Evolutionary conservation across 108 stramenopile genomes (phyloP).

Genomic region (Chaetoceros muelleri): DNA sequence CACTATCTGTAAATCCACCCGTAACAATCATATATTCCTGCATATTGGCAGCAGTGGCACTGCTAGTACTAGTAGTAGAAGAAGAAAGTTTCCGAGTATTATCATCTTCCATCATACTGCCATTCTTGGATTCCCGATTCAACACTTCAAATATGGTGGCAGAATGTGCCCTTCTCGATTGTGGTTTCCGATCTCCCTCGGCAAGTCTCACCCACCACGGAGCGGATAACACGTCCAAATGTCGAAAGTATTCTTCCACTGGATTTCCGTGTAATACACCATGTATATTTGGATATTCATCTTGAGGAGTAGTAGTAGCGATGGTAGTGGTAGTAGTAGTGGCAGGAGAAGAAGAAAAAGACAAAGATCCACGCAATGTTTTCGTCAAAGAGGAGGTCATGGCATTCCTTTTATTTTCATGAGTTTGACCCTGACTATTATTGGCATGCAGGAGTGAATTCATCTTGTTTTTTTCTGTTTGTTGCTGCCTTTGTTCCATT

Average conservation of each 20-base stretch:
- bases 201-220: background rate
- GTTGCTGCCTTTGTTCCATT: too few relatives aligned
- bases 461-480: too few relatives aligned
- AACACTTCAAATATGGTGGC: background rate
- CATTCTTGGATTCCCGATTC: background rate
- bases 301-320: too few relatives aligned
- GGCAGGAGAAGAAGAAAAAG: too few relatives aligned
- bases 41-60: background rate
- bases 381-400: too few relatives aligned
- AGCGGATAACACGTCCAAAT: background rate
- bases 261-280: too few relatives aligned
- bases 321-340: too few relatives aligned
- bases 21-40: slow-evolving; percentile 40
- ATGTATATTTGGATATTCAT: too few relatives aligned
- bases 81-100: background rate
- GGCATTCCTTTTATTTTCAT: too few relatives aligned
- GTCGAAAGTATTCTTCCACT: background rate
- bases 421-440: too few relatives aligned
- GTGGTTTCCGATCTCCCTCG: background rate
- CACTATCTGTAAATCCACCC: slow-evolving; percentile 36
- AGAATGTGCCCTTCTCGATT: background rate
- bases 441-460: too few relatives aligned
- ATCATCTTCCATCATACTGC: background rate
- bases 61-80: background rate
- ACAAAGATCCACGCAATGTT: too few relatives aligned